These are phyloP conservation scores for Sporothrix mexicana DNA, from an alignment of 2,329 filamentous ascomycete species.

Conservation along the genomic window DNA sequence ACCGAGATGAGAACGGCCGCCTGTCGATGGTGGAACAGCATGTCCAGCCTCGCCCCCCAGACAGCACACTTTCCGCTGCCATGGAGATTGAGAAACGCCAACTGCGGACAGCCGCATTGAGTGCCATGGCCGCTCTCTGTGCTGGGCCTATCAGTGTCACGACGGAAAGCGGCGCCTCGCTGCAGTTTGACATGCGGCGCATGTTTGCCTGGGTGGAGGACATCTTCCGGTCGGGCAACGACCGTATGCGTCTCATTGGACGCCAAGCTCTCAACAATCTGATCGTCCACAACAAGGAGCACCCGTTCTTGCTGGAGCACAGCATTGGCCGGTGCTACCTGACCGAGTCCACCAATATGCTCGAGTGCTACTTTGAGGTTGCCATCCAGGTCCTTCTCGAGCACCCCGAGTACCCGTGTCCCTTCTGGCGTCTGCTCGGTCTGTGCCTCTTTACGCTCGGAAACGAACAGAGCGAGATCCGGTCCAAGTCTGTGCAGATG, in stretches of 20 bases:
- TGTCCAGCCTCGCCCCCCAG: slow-evolving; percentile 62
- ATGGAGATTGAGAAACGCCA: slow-evolving; percentile 98
- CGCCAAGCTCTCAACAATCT: slow-evolving; percentile 86
- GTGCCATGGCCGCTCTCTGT: slow-evolving; percentile 93
- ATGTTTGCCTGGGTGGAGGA: slow-evolving; percentile 96
- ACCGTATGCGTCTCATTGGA: slow-evolving; percentile 89
- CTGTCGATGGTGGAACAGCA: slow-evolving; percentile 73
- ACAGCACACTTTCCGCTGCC: slow-evolving; percentile 77
- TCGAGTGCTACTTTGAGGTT: slow-evolving; percentile 95
- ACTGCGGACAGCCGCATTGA: slow-evolving; percentile 85
- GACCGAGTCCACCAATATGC: slow-evolving; percentile 77
- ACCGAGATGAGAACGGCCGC: slow-evolving; percentile 85
- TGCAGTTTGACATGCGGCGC: slow-evolving; percentile 89
- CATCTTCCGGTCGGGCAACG: slow-evolving; percentile 90
- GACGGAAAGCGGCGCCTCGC: slow-evolving; percentile 82
- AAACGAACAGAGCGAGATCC: slow-evolving; percentile 85
- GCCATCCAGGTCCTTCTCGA: slow-evolving; percentile 86
- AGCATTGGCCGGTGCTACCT: slow-evolving; percentile 92
- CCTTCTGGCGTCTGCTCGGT: slow-evolving; percentile 89
- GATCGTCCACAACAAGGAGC: slow-evolving; percentile 87
- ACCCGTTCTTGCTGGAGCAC: slow-evolving; percentile 82
- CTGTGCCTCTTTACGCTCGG: slow-evolving; percentile 91
- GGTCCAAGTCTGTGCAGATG: slow-evolving; percentile 84
- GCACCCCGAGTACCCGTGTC: slow-evolving; percentile 78
- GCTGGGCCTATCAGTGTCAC: slow-evolving; percentile 83